Conservation (phyloP, 1,139 yeast species). For the Sugiyamaella pinicola region DNA sequence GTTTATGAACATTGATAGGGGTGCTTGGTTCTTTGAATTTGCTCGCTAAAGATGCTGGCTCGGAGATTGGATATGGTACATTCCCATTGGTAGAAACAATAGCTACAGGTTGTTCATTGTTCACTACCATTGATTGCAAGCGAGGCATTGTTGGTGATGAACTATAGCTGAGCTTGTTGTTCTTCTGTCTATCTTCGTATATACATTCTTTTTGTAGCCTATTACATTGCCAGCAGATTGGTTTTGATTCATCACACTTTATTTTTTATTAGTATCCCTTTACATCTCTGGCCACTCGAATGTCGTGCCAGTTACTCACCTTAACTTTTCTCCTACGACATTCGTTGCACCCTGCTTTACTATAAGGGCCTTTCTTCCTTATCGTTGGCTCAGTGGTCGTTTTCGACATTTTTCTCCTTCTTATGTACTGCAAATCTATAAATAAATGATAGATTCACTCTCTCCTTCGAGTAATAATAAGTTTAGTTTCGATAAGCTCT, state of each 20-base stretch:
- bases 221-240: constrained; percentile 18
- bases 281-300: not conserved
- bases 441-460: too few species aligned
- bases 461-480: not conserved
- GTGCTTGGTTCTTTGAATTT: not conserved
- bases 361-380: constrained; percentile 19
- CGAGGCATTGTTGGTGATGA: not conserved
- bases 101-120: not conserved
- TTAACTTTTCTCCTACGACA: constrained; percentile 15
- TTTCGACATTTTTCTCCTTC: constrained; percentile 4
- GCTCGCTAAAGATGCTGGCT: not conserved
- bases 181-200: constrained; percentile 5
- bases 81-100: not conserved
- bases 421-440: not conserved
- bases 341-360: constrained; percentile 15
- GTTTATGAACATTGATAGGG: not conserved
- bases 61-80: not conserved
- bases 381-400: not conserved
- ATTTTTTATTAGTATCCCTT: too few species aligned
- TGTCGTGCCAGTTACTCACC: constrained; percentile 6
- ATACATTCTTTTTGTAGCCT: constrained; percentile 12
- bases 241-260: constrained; percentile 17
- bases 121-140: not conserved
- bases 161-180: not conserved
- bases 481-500: not conserved